Conservation (phyloP, 106 monocot species). For the Acorus calamus region DNA sequence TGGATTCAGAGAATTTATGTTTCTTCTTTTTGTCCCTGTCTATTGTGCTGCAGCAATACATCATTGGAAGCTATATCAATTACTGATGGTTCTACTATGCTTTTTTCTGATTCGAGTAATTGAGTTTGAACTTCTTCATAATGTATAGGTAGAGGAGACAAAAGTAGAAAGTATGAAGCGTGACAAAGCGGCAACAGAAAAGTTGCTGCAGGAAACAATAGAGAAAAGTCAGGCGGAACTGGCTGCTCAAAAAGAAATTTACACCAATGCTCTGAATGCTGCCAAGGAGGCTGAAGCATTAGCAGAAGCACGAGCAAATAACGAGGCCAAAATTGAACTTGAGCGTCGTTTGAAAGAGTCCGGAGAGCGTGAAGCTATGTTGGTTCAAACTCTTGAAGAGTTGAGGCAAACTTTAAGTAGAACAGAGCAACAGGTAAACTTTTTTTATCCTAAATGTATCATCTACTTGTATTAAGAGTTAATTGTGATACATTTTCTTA, state of each 20-base stretch:
- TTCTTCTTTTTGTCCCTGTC: no score
- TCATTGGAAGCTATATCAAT: no score
- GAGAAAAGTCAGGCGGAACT: conserved; percentile 89
- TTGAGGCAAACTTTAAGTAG: conserved; percentile 78
- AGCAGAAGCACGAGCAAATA: conserved; percentile 74
- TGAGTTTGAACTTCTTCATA: neutral
- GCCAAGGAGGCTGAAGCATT: conserved; percentile 92
- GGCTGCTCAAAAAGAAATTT: conserved; percentile 93
- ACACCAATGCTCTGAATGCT: conserved; percentile 76
- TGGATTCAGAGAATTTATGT: no score
- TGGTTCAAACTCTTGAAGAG: conserved; percentile 86
- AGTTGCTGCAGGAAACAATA: conserved; percentile 89
- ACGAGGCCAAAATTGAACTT: conserved; percentile 79
- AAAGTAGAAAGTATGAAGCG: conserved; percentile 87
- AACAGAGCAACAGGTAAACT: conserved; percentile 81
- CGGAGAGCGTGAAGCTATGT: conserved; percentile 72
- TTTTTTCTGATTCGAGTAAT: neutral
- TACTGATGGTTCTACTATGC: no score
- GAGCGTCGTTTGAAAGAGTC: conserved; percentile 82
- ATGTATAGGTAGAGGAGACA: conserved; percentile 76
- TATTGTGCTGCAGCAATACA: no score
- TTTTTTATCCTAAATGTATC: conserved; percentile 6
- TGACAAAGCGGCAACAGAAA: conserved; percentile 84
- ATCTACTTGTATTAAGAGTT: neutral
- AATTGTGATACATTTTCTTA: neutral